A percentile compares a stretch with the other conserved stretches of the same genome.
These are phyloP conservation scores for Alternaria sp. DNA, from an alignment of 2,329 filamentous ascomycete species.

Conservation along the genomic window DNA sequence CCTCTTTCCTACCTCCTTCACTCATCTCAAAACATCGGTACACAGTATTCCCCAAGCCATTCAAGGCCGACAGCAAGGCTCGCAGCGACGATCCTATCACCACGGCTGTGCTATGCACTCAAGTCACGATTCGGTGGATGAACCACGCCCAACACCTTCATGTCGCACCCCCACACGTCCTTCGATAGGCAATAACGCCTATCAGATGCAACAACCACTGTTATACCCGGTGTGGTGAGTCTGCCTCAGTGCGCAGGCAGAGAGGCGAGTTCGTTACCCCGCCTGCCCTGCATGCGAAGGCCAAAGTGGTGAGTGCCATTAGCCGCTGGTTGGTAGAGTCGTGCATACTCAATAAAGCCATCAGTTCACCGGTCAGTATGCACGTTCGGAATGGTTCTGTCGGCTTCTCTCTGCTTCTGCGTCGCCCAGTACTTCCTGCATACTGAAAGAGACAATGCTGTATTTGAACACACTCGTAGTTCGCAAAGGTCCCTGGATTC, in stretches of 20 bases:
- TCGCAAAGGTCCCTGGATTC: too few species aligned
- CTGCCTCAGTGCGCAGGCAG: background rate
- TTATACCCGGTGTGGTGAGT: background rate
- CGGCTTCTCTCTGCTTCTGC: rapidly evolving
- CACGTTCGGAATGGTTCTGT: background rate
- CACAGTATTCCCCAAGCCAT: background rate
- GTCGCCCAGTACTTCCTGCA: too few species aligned
- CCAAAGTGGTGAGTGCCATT: background rate
- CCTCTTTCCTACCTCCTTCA: background rate
- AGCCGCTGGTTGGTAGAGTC: background rate
- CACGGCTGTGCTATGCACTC: background rate
- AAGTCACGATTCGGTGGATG: background rate
- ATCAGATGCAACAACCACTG: too few species aligned
- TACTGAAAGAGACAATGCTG: background rate
- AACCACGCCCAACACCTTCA: background rate
- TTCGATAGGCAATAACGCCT: background rate
- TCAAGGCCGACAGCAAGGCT: background rate
- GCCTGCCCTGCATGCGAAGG: background rate
- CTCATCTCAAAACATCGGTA: background rate
- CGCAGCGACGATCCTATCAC: background rate
- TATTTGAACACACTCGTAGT: too few species aligned
- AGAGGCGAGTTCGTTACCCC: background rate
- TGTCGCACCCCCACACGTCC: background rate
- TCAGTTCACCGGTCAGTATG: background rate
- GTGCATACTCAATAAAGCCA: background rate